Evolutionary conservation across 306 rosid species (phyloP).

Genomic region (Pachyrhizus erosus): DNA sequence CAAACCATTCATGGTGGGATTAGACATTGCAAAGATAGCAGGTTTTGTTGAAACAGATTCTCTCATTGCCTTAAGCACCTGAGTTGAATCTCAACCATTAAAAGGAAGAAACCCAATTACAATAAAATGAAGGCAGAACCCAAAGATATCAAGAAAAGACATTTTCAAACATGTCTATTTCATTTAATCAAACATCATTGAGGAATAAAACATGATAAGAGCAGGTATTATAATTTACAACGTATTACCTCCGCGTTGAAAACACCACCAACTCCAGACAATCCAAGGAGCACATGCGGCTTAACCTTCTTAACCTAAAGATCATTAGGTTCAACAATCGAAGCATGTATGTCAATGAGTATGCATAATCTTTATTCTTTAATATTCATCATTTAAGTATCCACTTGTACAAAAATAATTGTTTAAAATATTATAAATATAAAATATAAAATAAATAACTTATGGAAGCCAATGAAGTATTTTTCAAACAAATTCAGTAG

Average conservation of each 20-base stretch:
- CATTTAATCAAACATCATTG: conserved; percentile 5
- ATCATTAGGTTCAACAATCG: conserved; percentile 35
- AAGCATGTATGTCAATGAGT: conserved; percentile 6
- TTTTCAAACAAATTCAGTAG: conserved; percentile 24
- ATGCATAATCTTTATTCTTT: conserved; percentile 24
- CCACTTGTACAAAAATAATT: conserved; percentile 15
- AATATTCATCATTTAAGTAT: conserved; percentile 15
- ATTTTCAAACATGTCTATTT: conserved; percentile 31
- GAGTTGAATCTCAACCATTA: conserved; percentile 44
- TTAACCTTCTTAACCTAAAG: conserved; percentile 80
- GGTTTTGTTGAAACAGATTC: conserved; percentile 86
- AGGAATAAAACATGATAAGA: conserved; percentile 25
- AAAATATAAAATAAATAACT: conserved; percentile 19
- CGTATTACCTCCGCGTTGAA: conserved; percentile 74
- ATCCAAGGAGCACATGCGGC: conserved; percentile 90
- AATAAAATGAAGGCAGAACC: conserved; percentile 41
- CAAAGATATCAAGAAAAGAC: conserved; percentile 28
- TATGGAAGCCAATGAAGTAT: neutral
- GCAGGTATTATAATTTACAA: neutral
- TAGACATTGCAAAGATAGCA: conserved; percentile 92
- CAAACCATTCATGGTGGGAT: conserved; percentile 92
- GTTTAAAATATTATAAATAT: conserved; percentile 2
- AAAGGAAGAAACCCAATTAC: conserved; percentile 35
- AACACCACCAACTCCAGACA: conserved; percentile 94
- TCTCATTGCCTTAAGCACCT: conserved; percentile 89